Evolutionary conservation across 768 basidiomycete genomes (phyloP), one percentile per base, ranked within the genome.

Genomic region (Gelatoporia subvermispora): DNA sequence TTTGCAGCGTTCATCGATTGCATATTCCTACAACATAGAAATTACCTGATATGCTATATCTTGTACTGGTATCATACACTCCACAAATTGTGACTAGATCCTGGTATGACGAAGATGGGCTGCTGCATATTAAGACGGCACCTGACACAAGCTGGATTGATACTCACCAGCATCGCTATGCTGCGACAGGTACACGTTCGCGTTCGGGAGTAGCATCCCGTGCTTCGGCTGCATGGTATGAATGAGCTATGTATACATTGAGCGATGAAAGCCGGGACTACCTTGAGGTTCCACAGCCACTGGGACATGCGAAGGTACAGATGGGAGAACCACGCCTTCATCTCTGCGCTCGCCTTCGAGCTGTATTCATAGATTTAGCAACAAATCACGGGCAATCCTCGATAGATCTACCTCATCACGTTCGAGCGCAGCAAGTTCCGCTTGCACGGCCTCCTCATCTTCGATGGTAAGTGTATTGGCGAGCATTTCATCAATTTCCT

Each of bases 401-500:
- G 43, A 28, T 22, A 2, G 13, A 68, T 82, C 50, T 43, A 88
- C 85, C 48, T 76, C 67, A 56, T 82, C 80, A 15, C 65, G 70
- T 63, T 94, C 81, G 11, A 99, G 67, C 43, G 75, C 72, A 22
- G 68, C 70, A 22, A 99, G 72, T 63, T 99, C 96, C 4, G 73
- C 73, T 61, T 94, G 90, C 0, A 99, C 95, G 15, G 84, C 86
- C 36, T 96, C 94, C 62, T 99, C 96, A 40, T 99, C 96, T 39
- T 95, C 93, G 11, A 84, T 63, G 1, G 86, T 85, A 52, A 99
- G 75, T 36, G 74, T 83, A 55, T 85, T 91, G 42, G 85, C 78
- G 18, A 99, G 72, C 72, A 95, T 79, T 62, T 90, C 85, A 52
- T 87, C 78, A 44, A 99, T 85, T 79, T 99, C 96, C 96, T 99